Base-by-base conservation (phyloP, 2,329 filamentous ascomycete species). In the Pochonia chlamydosporia region DNA sequence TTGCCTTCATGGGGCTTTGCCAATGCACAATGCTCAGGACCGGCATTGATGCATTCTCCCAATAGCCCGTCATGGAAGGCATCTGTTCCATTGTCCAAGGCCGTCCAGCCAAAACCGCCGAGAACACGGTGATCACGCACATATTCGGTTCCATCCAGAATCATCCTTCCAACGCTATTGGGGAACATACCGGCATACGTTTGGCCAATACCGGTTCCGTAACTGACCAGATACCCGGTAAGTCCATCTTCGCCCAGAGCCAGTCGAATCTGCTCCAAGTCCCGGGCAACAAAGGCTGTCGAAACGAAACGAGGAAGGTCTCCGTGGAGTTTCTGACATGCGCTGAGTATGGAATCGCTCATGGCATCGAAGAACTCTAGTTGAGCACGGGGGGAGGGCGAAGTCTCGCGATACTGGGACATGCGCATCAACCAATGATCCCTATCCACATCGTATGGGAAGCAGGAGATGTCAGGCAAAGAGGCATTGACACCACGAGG, bases 141-240 rank as follows among this genome's bases (percentile, higher is more conserved):
- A 46, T 73, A 73, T 51, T 75, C 70, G 7, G 70, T 73, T 0
- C 72, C 74, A 47, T 78, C 74, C 0, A 77, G 59, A 11, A 78
- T 69, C 40, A 78, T 54, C 4, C 73, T 65, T 0, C 74, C 74
- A 0, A 74, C 72, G 37, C 67, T 68, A 18, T 66, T 54, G 1
- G 74, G 74, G 35, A 76, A 77, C 68, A 77, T 71, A 49, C 66
- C 68, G 23, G 71, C 73, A 45, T 73, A 78, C 0, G 71, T 75
- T 56, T 77, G 73, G 0, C 72, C 75, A 40, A 78, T 76, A 3
- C 69, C 72, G 0, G 74, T 77, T 16, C 75, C 75, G 48, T 78
- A 78, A 50, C 71, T 74, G 26, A 75, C 69, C 14, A 77, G 60
- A 44, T 75, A 75, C 1, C 69, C 72, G 2, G 72, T 75, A 49